These are phyloP conservation scores for Trypanosoma vivax DNA, from an alignment of 208 protist species.

Conservation along the genomic window DNA sequence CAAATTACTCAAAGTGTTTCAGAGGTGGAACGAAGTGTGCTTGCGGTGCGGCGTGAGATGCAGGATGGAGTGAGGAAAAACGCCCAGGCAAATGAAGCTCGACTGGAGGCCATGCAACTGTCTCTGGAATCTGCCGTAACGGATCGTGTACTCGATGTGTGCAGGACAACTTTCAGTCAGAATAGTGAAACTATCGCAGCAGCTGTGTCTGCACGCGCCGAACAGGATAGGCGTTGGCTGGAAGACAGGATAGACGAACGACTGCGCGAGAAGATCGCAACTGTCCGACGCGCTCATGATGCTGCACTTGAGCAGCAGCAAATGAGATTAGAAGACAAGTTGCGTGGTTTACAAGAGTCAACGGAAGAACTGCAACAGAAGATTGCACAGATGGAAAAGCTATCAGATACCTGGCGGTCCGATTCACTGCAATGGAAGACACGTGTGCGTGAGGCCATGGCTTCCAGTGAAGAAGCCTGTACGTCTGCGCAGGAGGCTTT, in stretches of 20 bases:
- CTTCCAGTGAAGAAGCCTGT: slow-evolving; percentile 8
- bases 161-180: slow-evolving; percentile 7
- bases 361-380: slow-evolving; percentile 18
- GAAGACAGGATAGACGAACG: slow-evolving; percentile 14
- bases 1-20: slow-evolving; percentile 7
- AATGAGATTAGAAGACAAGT: slow-evolving; percentile 7
- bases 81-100: slow-evolving; percentile 11
- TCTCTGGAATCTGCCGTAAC: slow-evolving; percentile 1
- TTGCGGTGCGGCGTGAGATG: slow-evolving; percentile 12
- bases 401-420: not conserved
- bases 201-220: slow-evolving; percentile 10
- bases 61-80: slow-evolving; percentile 19
- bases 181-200: slow-evolving; percentile 12
- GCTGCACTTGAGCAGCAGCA: slow-evolving; percentile 10
- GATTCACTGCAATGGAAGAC: slow-evolving; percentile 19
- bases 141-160: not conserved
- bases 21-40: slow-evolving; percentile 7
- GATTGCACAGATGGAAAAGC: slow-evolving; percentile 18
- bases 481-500: slow-evolving; percentile 3
- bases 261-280: not conserved
- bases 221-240: slow-evolving; percentile 10
- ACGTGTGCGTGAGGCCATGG: slow-evolving; percentile 5
- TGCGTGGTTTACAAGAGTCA: not conserved
- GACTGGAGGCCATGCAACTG: not conserved
- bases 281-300: not conserved